Evolutionary conservation across 352 stramenopile species (phyloP), one percentile per base, ranked within the genome.

Genomic region (Phytophthora litchii): DNA sequence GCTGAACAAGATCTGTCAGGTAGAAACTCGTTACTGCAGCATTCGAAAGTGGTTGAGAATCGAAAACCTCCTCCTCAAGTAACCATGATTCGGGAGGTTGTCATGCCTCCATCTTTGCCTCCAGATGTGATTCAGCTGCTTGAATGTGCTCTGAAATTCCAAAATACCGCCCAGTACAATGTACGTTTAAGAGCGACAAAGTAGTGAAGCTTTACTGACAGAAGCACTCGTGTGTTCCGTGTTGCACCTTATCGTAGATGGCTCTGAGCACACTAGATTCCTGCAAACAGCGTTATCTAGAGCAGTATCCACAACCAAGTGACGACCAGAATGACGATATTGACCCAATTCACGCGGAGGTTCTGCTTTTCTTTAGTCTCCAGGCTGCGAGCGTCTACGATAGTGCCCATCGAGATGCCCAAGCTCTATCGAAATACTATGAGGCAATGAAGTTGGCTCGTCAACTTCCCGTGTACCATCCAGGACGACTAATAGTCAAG

Each of bases 151-250:
- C 58, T 92, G 42, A 83, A 79, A 19, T 88, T 83, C 44, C 83
- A 92, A 49, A 92, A 90, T 50, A 71, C 68, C 38, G 62, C 51
- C 4, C 82, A 90, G 48, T 86, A 69, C 50, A 71, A 90, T 25
- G 82, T 92, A 64, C 20, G 75, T 71, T 19, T 17, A 7, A 16
- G 3, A 41, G 7, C 14, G 1, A 29, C 16, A 20, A 38, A 54
- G 1, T 34, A 23, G 21, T 19, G 19, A 20, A 23, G 27, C 25
- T 10, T 46, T 14, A 21, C 12, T 25, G 14, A 64, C 23, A 5
- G 4, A 42, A 27, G 3, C 23, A 27, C 23, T 27, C 23, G 5
- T 27, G 5, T 27, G 4, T 17, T 19, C 9, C 19, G 34, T 64
- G 9, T 36, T 45, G 29, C 35, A 41, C 19, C 23, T 20, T 19